phyloP scores from a whole-genome alignment of 192 early-diverging fungal species.

The Borealophlyctis nickersoniae region DNA sequence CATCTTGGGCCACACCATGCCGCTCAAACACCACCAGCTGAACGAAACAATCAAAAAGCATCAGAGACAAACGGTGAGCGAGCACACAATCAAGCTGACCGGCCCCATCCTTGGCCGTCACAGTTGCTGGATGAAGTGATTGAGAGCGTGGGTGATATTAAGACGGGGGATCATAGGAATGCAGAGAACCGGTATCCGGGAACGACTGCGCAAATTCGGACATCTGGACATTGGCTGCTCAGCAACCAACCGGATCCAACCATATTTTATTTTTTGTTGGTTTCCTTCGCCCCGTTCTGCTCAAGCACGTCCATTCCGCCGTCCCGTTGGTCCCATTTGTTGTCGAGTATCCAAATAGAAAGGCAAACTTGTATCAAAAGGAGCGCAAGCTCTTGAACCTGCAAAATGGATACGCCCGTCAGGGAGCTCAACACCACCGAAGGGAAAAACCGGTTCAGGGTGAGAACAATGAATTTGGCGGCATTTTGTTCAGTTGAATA shows the following conservation, averaged over 20 bases:
- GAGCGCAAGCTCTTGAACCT: not conserved
- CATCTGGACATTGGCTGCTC: too few species aligned
- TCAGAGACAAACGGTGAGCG: too few species aligned
- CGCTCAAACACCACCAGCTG: too few species aligned
- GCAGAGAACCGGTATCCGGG: too few species aligned
- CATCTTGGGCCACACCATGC: too few species aligned
- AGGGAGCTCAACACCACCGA: slow-evolving; percentile 63
- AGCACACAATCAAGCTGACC: too few species aligned
- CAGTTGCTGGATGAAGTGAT: too few species aligned
- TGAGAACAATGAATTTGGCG: slow-evolving; percentile 24
- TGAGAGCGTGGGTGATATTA: too few species aligned
- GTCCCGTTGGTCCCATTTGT: not conserved
- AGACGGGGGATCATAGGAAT: too few species aligned
- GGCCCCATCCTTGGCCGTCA: too few species aligned
- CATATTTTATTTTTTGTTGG: slow-evolving; percentile 1
- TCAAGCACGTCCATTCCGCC: not conserved
- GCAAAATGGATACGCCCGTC: slow-evolving; percentile 19
- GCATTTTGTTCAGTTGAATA: slow-evolving; percentile 12
- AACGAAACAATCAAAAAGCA: too few species aligned
- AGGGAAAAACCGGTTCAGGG: slow-evolving; percentile 67
- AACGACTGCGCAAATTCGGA: too few species aligned
- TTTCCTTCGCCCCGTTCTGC: not conserved
- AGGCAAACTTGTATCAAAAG: not conserved
- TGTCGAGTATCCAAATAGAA: not conserved
- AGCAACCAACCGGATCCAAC: not conserved